These are phyloP conservation scores for Clavaria fumosa DNA, from an alignment of 768 basidiomycete species.

Conservation along the genomic window DNA sequence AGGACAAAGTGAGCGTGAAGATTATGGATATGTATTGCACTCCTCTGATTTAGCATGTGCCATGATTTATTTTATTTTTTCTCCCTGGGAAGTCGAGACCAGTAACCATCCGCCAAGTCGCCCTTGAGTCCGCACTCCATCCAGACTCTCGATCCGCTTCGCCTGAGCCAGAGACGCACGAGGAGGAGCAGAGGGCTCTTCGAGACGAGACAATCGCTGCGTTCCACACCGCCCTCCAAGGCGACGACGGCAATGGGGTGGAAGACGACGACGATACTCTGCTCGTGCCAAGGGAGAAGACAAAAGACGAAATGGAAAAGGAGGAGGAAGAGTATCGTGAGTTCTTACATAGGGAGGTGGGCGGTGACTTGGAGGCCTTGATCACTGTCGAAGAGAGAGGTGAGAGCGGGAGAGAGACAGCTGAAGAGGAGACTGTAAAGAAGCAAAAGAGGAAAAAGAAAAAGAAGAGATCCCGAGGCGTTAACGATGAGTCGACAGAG, in stretches of 20 bases:
- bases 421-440: conserved; percentile 13
- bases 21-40: conserved; percentile 1
- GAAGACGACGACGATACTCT: conserved; percentile 48
- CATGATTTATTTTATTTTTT: background rate
- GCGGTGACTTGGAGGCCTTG: conserved; percentile 52
- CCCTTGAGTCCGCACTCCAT: conserved; percentile 45
- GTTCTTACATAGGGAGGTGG: conserved; percentile 73
- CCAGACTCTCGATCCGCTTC: conserved; percentile 41
- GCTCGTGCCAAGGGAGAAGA: conserved; percentile 60
- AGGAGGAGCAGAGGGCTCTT: conserved; percentile 60
- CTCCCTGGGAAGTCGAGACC: conserved; percentile 40
- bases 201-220: conserved; percentile 74
- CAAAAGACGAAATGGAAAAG: conserved; percentile 53
- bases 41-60: background rate
- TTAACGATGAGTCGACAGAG: conserved; percentile 20
- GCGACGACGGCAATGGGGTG: conserved; percentile 19
- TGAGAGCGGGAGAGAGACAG: conserved; percentile 15
- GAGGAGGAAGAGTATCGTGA: conserved; percentile 80
- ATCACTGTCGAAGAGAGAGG: conserved; percentile 37
- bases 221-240: conserved; percentile 40
- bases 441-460: conserved; percentile 19
- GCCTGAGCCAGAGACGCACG: conserved; percentile 47
- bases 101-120: conserved; percentile 58
- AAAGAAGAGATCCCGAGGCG: conserved; percentile 26
- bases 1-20: conserved; percentile 50